Base-by-base conservation (phyloP, 805 yeast genomes). In the Scheffersomyces amazonensis region DNA sequence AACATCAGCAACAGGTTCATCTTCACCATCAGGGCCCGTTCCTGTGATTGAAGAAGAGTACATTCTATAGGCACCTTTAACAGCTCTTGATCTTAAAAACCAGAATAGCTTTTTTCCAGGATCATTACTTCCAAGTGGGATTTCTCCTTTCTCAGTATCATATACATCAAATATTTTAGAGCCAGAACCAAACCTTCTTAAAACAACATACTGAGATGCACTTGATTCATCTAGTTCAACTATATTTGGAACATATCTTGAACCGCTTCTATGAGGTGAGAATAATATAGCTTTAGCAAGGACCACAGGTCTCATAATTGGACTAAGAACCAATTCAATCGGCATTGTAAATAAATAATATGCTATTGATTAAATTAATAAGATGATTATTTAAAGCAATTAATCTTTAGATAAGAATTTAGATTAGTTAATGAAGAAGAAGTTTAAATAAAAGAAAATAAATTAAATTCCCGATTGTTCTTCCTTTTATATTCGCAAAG, bases 51-150 rank as follows among this genome's bases (percentile, higher is more conserved):
- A 63, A 9, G 63, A 48, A 8, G 74, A 67, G 47, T 64, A 78
- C 78, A 79, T 71, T 52, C 72, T 76, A 60, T 78, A 80, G 2
- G 82, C 80, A 35, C 85, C 83, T 56, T 78, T 79, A 35, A 79
- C 83, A 3, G 83, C 81, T 44, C 83, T 66, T n/a, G 84, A 78
- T 46, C 84, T 66, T 12, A 66, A 69, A 61, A 76, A 74, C 72
- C 78, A 73, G 50, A 72, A 78, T 13, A 76, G 46, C 20, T 74
- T 58, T 32, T 74, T 60, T 12, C 59, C 56, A n/a, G 71, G 66
- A 34, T 75, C 70, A 3, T 57, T 50, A 15, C 74, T 63, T 4
- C 75, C 75, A 34, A 57, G 40, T 8, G 72, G 67, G 6, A 60
- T 42, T 9, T 52, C 54, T 16, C 66, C 69, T 13, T 57, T 55